These are phyloP conservation scores for Tricholoma bakamatsutake DNA, from an alignment of 768 basidiomycete genomes.

Conservation along the genomic window DNA sequence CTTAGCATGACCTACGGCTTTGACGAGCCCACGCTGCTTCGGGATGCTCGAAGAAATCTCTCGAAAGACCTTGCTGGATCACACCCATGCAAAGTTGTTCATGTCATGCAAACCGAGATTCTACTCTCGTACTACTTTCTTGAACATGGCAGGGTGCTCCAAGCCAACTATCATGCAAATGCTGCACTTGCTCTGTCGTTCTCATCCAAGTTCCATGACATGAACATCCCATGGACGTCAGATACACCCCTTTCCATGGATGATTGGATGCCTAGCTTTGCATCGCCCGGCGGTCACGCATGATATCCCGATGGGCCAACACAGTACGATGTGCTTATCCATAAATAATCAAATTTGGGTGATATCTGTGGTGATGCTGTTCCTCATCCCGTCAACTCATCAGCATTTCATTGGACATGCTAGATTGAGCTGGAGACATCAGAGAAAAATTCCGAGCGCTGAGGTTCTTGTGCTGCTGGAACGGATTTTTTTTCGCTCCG, in stretches of 20 bases:
- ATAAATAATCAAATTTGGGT: no score
- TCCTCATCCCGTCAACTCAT: no score
- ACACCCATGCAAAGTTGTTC: slow-evolving; percentile 34
- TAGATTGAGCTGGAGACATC: no score
- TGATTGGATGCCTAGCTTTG: neutral
- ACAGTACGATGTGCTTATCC: no score
- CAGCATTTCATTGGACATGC: no score
- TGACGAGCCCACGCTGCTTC: slow-evolving; percentile 34
- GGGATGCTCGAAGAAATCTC: slow-evolving; percentile 32
- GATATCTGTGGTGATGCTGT: no score
- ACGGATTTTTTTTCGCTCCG: no score
- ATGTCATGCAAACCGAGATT: slow-evolving; percentile 45
- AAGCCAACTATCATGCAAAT: slow-evolving; percentile 45
- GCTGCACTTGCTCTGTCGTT: slow-evolving; percentile 38
- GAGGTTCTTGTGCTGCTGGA: no score
- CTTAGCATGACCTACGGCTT: slow-evolving; percentile 8
- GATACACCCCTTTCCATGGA: neutral
- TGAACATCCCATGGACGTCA: slow-evolving; percentile 12
- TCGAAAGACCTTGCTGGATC: slow-evolving; percentile 31
- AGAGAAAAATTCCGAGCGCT: no score
- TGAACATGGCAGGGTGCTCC: slow-evolving; percentile 35
- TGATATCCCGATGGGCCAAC: neutral
- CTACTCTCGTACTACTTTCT: slow-evolving; percentile 51
- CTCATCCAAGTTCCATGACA: slow-evolving; percentile 31
- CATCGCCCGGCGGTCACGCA: neutral